Percentiles rank a stretch among this genome's conserved stretches.
These are phyloP conservation scores for Apostasia ramifera DNA, from an alignment of 106 monocot species.

Conservation along the genomic window DNA sequence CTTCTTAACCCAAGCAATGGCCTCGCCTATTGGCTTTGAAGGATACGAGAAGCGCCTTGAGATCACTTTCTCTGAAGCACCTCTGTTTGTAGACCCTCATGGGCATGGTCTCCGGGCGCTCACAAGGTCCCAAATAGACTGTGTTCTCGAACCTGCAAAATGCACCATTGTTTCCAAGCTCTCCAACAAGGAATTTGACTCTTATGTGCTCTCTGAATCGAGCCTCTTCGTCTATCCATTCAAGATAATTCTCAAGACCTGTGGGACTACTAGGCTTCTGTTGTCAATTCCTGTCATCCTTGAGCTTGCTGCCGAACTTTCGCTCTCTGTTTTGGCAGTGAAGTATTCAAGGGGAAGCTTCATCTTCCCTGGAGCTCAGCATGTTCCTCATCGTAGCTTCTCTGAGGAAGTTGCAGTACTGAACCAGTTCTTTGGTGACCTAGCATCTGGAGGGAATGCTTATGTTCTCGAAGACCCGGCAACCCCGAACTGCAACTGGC, in stretches of 20 bases:
- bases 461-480: constrained; percentile 25
- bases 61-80: constrained; percentile 36
- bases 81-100: constrained; percentile 21
- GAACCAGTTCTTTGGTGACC: constrained; percentile 19
- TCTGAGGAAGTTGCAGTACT: constrained; percentile 40
- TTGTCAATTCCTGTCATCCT: constrained; percentile 34
- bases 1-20: neutral
- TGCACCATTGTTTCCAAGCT: constrained; percentile 46
- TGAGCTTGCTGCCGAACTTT: constrained; percentile 22
- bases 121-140: constrained; percentile 25
- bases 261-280: constrained; percentile 50
- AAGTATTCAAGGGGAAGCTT: constrained; percentile 45
- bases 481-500: constrained; percentile 27
- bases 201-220: constrained; percentile 56
- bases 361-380: constrained; percentile 34
- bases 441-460: constrained; percentile 29
- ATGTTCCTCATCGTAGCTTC: constrained; percentile 44
- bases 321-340: constrained; percentile 19
- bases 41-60: constrained; percentile 63
- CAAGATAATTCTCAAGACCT: constrained; percentile 46
- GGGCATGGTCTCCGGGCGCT: constrained; percentile 29
- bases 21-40: constrained; percentile 51
- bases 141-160: constrained; percentile 23
- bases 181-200: constrained; percentile 38
- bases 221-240: neutral